These are phyloP conservation scores for Xylariomycetidae sp. DNA, from an alignment of 2,329 filamentous ascomycete species.

Conservation along the genomic window DNA sequence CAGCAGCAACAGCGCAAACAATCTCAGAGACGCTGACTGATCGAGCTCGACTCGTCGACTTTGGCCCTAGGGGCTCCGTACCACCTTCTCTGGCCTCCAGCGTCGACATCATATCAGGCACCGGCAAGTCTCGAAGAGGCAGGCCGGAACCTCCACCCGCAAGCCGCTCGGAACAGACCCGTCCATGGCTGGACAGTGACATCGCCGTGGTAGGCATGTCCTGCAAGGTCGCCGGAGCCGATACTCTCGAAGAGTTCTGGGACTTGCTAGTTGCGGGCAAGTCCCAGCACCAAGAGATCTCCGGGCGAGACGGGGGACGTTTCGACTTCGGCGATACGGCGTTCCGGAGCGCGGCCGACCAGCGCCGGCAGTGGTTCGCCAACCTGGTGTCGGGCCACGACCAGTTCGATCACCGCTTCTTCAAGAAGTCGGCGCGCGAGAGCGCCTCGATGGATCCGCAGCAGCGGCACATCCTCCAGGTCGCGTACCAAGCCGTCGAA, in stretches of 20 bases:
- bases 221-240: constrained; percentile 27
- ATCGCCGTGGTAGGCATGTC: constrained; percentile 36
- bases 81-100: too few species aligned
- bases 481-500: constrained; percentile 22
- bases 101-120: too few species aligned
- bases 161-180: too few species aligned
- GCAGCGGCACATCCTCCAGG: constrained; percentile 13
- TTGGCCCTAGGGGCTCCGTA: too few species aligned
- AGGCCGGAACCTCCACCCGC: too few species aligned
- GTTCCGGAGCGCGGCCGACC: constrained; percentile 15
- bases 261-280: constrained; percentile 21
- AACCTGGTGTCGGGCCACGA: constrained; percentile 21
- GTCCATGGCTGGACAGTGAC: constrained; percentile 13
- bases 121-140: too few species aligned
- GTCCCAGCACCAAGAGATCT: constrained; percentile 28
- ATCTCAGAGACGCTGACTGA: too few species aligned
- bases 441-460: constrained; percentile 12
- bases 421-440: constrained; percentile 16
- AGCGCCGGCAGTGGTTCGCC: constrained; percentile 19
- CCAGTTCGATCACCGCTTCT: constrained; percentile 23
- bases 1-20: too few species aligned
- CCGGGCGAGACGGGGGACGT: too few species aligned
- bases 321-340: constrained; percentile 19
- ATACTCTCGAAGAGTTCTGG: constrained; percentile 30
- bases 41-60: too few species aligned